Conservation (phyloP, 768 basidiomycete genomes). For the Termitomyces sp. region DNA sequence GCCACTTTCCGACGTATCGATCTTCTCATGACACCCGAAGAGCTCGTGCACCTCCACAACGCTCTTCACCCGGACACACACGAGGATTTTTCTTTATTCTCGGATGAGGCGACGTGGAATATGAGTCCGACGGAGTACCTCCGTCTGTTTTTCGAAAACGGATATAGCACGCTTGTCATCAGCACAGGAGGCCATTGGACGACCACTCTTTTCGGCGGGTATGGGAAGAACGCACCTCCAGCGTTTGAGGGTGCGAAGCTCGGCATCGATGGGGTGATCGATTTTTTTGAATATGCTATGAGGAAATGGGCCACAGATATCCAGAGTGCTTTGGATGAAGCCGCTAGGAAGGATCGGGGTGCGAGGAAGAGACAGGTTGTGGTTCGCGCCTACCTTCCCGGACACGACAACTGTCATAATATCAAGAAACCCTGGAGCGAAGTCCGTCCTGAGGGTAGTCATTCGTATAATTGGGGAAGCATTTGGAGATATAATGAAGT, state of each 20-base stretch:
- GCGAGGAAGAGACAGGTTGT: slow-evolving; percentile 43
- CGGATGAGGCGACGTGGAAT: slow-evolving; percentile 55
- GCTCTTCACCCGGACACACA: slow-evolving; percentile 29
- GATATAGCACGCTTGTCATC: slow-evolving; percentile 61
- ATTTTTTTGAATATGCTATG: slow-evolving; percentile 61
- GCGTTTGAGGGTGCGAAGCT: slow-evolving; percentile 30
- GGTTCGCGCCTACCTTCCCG: slow-evolving; percentile 60
- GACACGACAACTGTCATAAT: slow-evolving; percentile 66
- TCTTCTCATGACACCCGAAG: slow-evolving; percentile 48
- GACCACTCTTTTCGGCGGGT: slow-evolving; percentile 46
- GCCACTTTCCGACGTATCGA: slow-evolving; percentile 67
- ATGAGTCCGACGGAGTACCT: slow-evolving; percentile 53
- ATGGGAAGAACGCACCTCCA: slow-evolving; percentile 11
- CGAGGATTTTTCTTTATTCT: slow-evolving; percentile 44
- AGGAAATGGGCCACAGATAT: slow-evolving; percentile 51
- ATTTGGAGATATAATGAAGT: slow-evolving; percentile 56
- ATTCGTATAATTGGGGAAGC: slow-evolving; percentile 67
- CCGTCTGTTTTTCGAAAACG: slow-evolving; percentile 44
- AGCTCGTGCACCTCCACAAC: slow-evolving; percentile 46
- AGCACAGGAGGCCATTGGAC: slow-evolving; percentile 75
- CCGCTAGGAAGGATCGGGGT: slow-evolving; percentile 25
- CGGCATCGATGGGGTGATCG: slow-evolving; percentile 53
- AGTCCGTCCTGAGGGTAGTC: slow-evolving; percentile 41
- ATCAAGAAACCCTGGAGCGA: slow-evolving; percentile 43
- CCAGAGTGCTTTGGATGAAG: slow-evolving; percentile 40